These are phyloP conservation scores for Acer yangbiense DNA, from an alignment of 345 rosid genomes.

Conservation along the genomic window DNA sequence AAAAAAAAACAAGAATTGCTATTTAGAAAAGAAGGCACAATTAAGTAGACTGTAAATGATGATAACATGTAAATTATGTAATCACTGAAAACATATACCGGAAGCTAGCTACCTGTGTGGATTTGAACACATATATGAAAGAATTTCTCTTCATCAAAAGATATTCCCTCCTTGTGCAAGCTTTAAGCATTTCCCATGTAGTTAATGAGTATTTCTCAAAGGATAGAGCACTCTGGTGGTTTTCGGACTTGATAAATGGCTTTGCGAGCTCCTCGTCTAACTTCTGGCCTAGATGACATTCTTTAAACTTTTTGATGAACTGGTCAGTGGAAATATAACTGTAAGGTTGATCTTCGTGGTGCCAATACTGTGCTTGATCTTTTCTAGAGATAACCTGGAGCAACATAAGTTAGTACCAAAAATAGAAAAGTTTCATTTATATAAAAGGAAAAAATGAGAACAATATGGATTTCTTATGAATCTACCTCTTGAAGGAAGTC, in stretches of 20 bases:
- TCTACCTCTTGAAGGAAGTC: conserved; percentile 54
- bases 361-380: conserved; percentile 42
- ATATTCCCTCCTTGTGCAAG: conserved; percentile 33
- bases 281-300: conserved; percentile 19
- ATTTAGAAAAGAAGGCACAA: background rate
- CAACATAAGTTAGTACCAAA: background rate
- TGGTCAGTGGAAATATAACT: conserved; percentile 27
- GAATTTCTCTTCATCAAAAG: conserved; percentile 44
- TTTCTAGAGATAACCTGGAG: conserved; percentile 37
- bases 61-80: background rate
- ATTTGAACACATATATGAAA: conserved; percentile 31
- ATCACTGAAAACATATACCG: background rate
- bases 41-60: background rate
- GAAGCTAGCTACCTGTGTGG: conserved; percentile 32
- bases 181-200: conserved; percentile 37
- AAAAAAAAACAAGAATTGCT: too few relatives aligned
- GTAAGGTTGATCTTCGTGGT: conserved; percentile 27
- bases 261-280: conserved; percentile 24
- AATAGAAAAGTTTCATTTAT: background rate
- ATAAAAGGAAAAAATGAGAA: too few relatives aligned
- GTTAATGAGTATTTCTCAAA: conserved; percentile 26
- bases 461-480: too few relatives aligned
- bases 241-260: conserved; percentile 33
- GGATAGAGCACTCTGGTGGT: conserved; percentile 33
- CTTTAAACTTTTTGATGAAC: conserved; percentile 26